Evolutionary conservation across 441 rosid genomes (phyloP).

Genomic region (Populus hybrid): DNA sequence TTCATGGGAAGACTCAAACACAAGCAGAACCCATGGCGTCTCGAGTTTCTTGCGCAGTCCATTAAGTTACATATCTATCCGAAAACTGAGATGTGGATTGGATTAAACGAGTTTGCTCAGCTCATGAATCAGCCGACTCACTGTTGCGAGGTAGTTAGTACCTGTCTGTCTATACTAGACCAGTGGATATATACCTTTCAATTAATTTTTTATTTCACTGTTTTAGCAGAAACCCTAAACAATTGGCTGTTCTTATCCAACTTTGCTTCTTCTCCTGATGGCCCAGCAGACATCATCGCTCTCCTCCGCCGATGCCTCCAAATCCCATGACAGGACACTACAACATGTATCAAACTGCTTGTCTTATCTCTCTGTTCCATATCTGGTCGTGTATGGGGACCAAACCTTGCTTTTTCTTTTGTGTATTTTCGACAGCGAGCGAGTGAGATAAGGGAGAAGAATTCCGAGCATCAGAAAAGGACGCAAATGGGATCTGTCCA

Average conservation of each 20-base stretch:
- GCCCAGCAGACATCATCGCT: not conserved
- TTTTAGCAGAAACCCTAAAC: not conserved
- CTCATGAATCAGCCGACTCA: not conserved
- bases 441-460: not conserved
- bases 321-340: constrained; percentile 13
- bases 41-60: not conserved
- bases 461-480: constrained; percentile 5
- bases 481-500: not conserved
- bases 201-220: not conserved
- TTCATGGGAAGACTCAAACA: not conserved
- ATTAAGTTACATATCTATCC: not conserved
- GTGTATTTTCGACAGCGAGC: not conserved
- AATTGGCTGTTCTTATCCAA: constrained; percentile 25
- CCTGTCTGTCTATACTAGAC: constrained; percentile 5
- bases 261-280: constrained; percentile 8
- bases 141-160: constrained; percentile 7
- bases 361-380: not conserved
- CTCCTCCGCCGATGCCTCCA: not conserved
- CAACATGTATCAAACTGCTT: not conserved
- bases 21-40: not conserved
- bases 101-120: not conserved
- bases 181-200: not conserved
- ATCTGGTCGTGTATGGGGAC: not conserved
- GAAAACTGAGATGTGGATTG: not conserved
- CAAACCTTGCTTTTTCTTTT: not conserved